Evolutionary conservation across 2,329 filamentous ascomycete species (phyloP), one percentile per base, ranked within the genome.

Genomic region (Ceratocystiopsis minuta): DNA sequence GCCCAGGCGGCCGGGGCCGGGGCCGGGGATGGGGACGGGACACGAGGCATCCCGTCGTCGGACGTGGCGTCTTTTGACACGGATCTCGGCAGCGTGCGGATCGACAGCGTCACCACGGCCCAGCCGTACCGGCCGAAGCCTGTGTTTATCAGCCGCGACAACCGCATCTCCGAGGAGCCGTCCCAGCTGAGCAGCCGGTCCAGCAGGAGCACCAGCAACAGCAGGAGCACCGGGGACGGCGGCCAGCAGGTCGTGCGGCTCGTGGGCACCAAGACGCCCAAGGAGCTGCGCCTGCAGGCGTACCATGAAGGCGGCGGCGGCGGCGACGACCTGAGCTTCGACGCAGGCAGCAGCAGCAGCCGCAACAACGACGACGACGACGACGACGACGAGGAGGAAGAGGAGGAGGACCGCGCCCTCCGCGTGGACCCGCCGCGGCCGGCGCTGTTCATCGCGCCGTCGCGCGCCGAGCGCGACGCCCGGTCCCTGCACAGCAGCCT

Each of bases 51-150:
- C 33, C 45, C 42, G 12, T 46, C 46, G 16, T 39, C 41, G 2
- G 41, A 42, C 15, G 41, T 43, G 3, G 36, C 45, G 4, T 50
- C 48, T 4, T 36, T 49, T 12, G 44, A 48, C 17, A 46, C 47
- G 11, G 48, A 50, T 9, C 15, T 48, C 1, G 46, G 48, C 16
- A 50, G 46, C 24, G 44, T 50, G 24, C 42, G 41, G 4, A 40
- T 49, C 38, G 44, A 44, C 20, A 42, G 45, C 20, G 39, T 47
- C 12, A 49, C 48, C 0, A 49, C 47, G 4, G 48, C 43, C 1
- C 42, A 50, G 40, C 48, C 47, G 14, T 46, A 44, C 34, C 42
- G 44, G 38, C 48, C 48, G 7, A 39, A 43, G 28, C 48, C 44
- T 4, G 47, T 50, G 9, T 50, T 49, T 12, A 48, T 50, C 28